A percentile compares a stretch with the other conserved stretches of the same genome.
These are phyloP conservation scores for Cladorrhinum sp. DNA, from an alignment of 2,329 filamentous ascomycete species.

Conservation along the genomic window DNA sequence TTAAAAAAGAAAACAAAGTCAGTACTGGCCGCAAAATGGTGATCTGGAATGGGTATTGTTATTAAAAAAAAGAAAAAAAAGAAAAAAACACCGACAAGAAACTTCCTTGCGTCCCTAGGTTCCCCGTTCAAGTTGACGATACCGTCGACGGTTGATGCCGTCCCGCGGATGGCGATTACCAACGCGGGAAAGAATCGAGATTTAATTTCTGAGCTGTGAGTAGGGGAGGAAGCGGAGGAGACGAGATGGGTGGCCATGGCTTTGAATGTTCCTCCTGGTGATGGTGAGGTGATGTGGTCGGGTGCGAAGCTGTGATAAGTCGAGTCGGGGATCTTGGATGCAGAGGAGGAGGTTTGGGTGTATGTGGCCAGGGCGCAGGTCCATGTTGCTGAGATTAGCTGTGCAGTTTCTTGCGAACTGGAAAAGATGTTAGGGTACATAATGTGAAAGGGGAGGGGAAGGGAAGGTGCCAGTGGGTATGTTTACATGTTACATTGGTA, in stretches of 20 bases:
- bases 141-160: neutral
- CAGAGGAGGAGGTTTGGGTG: neutral
- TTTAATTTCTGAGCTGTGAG: neutral
- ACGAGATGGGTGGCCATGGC: neutral
- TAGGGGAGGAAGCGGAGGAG: neutral
- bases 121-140: neutral
- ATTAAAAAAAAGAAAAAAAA: neutral
- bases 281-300: neutral
- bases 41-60: too few species aligned
- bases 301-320: neutral
- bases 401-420: neutral
- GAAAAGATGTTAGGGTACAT: neutral
- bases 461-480: neutral
- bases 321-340: neutral
- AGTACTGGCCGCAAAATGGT: too few species aligned
- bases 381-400: constrained; percentile 1
- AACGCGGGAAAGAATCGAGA: neutral
- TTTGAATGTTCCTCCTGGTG: neutral
- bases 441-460: neutral
- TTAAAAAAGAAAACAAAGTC: too few species aligned
- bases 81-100: neutral
- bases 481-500: neutral
- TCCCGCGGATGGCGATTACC: neutral
- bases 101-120: neutral
- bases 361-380: neutral